Evolutionary conservation across 2,329 filamentous ascomycete genomes (phyloP), one percentile per base, ranked within the genome.

Genomic region (Calonectria crousiana): DNA sequence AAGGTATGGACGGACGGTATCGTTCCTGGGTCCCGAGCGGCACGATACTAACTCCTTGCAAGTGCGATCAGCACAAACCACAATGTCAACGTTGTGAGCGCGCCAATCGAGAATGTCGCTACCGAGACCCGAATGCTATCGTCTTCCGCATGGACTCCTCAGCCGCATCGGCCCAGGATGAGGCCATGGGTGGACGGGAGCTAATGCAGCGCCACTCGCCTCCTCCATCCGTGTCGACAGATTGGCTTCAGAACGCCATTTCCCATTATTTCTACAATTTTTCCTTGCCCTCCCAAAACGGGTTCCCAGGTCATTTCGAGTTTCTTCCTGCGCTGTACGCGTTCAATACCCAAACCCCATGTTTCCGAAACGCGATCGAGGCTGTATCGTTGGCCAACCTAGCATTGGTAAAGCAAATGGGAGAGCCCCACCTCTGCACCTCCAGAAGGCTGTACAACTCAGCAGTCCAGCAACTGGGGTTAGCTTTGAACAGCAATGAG

Each of bases 231-330:
- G 60, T 41, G 11, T 65, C 68, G 58, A 71, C 69, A n/a, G 62
- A 67, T 51, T 71, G 69, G 69, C 18, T 36, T 49, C 62, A 71
- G 32, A 26, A 18, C 9, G 60, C 69, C n/a, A 36, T 71, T 10
- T 16, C 60, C 18, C 69, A 71, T 34, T 71, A 67, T 20, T 71
- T 71, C 36, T 67, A 26, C 11, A 67, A 71, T 56, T 71, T 71
- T 51, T 62, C 49, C 20, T 20, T 71, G 13, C 69, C 36, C 18
- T 32, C 69, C 13, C 28, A 67, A 18, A 60, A 71, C 38, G 69
- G 60, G 5, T 67, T 56, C 30, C 69, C 69, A 3, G 69, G 69
- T 11, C 56, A 34, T 4, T 67, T 36, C 14, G 69, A 67, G 62
- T 71, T 71, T 28, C 36, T 68, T 8, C 66, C 66, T 2, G 20